Evolutionary conservation across 352 stramenopile genomes (phyloP).

Genomic region (Phytophthora brassicae): DNA sequence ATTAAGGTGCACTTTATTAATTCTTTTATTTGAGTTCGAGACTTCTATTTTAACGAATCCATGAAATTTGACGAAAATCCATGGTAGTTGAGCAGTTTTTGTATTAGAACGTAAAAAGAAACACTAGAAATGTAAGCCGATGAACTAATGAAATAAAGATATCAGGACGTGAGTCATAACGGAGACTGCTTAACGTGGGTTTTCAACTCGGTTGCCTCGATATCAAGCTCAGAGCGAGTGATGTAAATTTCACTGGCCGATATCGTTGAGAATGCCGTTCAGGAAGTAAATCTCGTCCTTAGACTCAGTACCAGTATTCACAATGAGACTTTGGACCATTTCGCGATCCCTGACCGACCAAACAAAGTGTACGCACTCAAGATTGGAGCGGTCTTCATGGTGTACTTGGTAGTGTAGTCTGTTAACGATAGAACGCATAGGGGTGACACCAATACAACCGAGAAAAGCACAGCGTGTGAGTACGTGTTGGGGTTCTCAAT

Average conservation of each 20-base stretch:
- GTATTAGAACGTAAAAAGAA: too few species aligned
- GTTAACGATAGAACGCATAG: constrained; percentile 38
- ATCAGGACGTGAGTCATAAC: constrained; percentile 32
- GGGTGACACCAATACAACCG: constrained; percentile 49
- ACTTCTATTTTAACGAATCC: too few species aligned
- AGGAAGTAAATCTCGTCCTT: constrained; percentile 27
- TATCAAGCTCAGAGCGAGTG: constrained; percentile 28
- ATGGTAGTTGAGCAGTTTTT: too few species aligned
- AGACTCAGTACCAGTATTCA: not conserved
- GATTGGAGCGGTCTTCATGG: constrained; percentile 10
- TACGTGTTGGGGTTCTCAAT: constrained; percentile 36
- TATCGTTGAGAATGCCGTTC: constrained; percentile 3
- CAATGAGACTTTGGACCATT: constrained; percentile 32
- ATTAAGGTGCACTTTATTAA: too few species aligned
- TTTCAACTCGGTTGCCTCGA: constrained; percentile 29
- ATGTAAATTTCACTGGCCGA: constrained; percentile 37
- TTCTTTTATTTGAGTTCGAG: too few species aligned
- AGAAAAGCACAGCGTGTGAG: constrained; percentile 45
- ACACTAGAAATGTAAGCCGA: too few species aligned
- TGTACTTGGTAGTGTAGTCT: constrained; percentile 27
- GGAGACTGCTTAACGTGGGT: constrained; percentile 24
- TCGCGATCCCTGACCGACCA: constrained; percentile 46
- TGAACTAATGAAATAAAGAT: too few species aligned
- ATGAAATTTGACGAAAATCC: too few species aligned
- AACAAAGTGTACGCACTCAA: constrained; percentile 48